Base-by-base conservation (phyloP, 257 asterid genomes). In the Przewalskia tangutica region DNA sequence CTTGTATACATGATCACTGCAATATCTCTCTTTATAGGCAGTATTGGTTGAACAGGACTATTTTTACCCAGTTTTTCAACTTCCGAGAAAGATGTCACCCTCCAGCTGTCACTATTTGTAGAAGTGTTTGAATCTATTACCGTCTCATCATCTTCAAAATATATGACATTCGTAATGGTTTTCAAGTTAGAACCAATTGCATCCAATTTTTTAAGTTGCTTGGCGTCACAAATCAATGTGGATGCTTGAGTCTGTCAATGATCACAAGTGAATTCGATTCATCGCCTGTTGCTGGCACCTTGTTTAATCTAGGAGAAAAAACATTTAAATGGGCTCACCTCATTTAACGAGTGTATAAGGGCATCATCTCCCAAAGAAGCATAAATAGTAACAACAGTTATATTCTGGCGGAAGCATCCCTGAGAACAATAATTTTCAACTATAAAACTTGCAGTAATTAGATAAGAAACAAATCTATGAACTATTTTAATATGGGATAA, bases 1-100 rank as follows among this genome's bases (percentile, higher is more conserved):
- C 98, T 94, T 32, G 98, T 93, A 89, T 91, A 94, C 97, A 94
- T 94, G 82, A 94, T 89, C 83, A 94, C 97, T 70, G 98, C 98
- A 83, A 88, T 85, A 84, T 94, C 98, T 80, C 88, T 90, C 88
- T 93, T 94, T 82, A 83, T 87, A 10, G 98, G 98, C 80, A 90
- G 64, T 58, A 84, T 89, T 62, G 97, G 87, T 14, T 68, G 84
- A 83, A 87, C 84, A 77, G 95, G 91, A 82, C 68, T 84, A 87
- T 56, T 81, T 75, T 81, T 89, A 84, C 98, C 98, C 85, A 92
- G 89, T 65, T 87, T 88, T 82, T 94, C 97, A 83, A 93, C 93
- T 86, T 93, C 97, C 2, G 90, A 83, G 60, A 91, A 91, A 32
- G 97, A 88, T 55, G 91, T 84, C 46, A 91, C 81, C 42, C 76